Evolutionary conservation across 2,329 filamentous ascomycete genomes (phyloP), one percentile per base, ranked within the genome.

Genomic region (Ceratocystis harringtonii): DNA sequence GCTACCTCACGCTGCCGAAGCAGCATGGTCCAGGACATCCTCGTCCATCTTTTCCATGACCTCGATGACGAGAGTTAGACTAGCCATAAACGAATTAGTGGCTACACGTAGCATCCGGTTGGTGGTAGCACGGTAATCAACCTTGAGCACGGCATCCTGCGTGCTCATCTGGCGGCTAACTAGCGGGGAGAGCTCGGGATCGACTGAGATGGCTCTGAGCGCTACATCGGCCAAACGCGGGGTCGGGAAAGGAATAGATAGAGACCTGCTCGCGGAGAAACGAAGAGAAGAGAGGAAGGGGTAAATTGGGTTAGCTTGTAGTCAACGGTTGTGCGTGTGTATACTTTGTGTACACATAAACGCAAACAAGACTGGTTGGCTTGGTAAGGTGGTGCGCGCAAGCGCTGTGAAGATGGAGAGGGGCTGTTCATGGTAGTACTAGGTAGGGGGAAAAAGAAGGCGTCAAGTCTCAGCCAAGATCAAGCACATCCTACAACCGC

Each of bases 91-190:
- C 8, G 91, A 90, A 76, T 97, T 97, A 66, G 96, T 92, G 2
- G 92, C 89, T 1, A 99, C 94, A 57, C 94, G 86, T 66, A 99
- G 81, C 92, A 97, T 97, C 70, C 94, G 87, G 73, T 96, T 96
- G 22, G 94, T 97, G 0, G 90, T 90, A 1, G 94, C 94, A 65
- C 81, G 82, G 76, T 97, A 97, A 68, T 87, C 82, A 8, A 89
- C 87, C 68, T 81, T 80, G 61, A 97, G 78, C 3, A 92, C 75
- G 25, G 72, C 75, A 19, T 73, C 71, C 50, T 73, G 72, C 32
- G 90, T 78, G 50, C 80, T 78, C 69, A 96, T 87, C 1, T 81
- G 78, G 66, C 92, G 85, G 58, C 80, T 82, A 65, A 97, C 92
- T 10, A 94, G 82, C 15, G 88, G 84, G 1, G 92, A 97, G 62